phyloP scores from a whole-genome alignment of 495 filamentous ascomycete genomes.

The Hypoxylon lienhwacheense region DNA sequence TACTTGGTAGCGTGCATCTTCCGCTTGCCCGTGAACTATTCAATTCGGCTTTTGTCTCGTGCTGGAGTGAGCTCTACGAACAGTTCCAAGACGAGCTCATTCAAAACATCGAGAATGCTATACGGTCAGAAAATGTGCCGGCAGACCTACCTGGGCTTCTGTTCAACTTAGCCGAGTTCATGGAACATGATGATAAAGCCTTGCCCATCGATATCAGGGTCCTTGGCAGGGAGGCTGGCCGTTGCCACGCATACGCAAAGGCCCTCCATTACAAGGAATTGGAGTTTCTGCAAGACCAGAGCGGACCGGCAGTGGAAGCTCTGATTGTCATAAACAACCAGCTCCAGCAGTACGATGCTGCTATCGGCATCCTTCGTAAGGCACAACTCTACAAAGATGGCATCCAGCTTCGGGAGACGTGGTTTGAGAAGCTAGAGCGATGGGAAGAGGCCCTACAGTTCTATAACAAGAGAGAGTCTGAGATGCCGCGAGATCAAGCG shows the following conservation, averaged over 20 bases:
- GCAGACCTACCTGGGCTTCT: slow-evolving; percentile 93
- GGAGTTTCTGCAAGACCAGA: slow-evolving; percentile 96
- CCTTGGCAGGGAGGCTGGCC: slow-evolving; percentile 86
- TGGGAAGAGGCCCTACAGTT: slow-evolving; percentile 98
- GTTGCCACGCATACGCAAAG: slow-evolving; percentile 97
- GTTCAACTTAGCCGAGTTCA: slow-evolving; percentile 96
- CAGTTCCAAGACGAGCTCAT: slow-evolving; percentile 95
- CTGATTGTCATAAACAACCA: slow-evolving; percentile 99
- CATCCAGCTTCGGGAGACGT: slow-evolving; percentile 87
- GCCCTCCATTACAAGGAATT: slow-evolving; percentile 98
- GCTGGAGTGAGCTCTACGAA: slow-evolving; percentile 96
- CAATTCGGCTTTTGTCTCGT: slow-evolving; percentile 97
- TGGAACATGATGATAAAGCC: slow-evolving; percentile 99
- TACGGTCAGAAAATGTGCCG: slow-evolving; percentile 88
- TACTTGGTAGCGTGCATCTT: slow-evolving; percentile 84
- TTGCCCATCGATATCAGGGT: slow-evolving; percentile 95
- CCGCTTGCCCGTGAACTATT: slow-evolving; percentile 92
- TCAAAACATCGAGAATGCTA: slow-evolving; percentile 89
- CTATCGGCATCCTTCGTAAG: slow-evolving; percentile 93
- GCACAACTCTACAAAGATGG: slow-evolving; percentile 93
- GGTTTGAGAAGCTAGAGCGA: slow-evolving; percentile 96
- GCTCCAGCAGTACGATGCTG: slow-evolving; percentile 94
- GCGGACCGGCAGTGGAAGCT: slow-evolving; percentile 91
- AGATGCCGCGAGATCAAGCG: slow-evolving; percentile 60
- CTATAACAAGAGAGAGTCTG: slow-evolving; percentile 77